A percentile compares a stretch with the other conserved stretches of the same genome.
Conservation (phyloP, 2,329 filamentous ascomycete genomes). For the Pseudogymnoascus sp. region DNA sequence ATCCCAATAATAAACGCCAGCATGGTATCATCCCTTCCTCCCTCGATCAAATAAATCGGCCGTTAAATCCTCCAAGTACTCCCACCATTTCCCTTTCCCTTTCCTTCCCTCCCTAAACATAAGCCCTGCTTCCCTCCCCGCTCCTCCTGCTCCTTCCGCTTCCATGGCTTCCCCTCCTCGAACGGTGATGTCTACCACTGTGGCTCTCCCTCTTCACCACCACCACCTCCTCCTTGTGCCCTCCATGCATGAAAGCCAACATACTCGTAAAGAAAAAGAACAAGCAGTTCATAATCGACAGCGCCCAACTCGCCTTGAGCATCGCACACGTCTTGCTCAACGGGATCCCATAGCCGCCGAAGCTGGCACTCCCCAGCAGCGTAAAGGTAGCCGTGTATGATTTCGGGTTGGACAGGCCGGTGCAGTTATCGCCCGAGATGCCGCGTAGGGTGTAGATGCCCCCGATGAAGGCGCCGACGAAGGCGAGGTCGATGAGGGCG, state of each 20-base stretch:
- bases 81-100: background rate
- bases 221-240: constrained; percentile 22
- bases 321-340: constrained; percentile 76
- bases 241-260: constrained; percentile 45
- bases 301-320: constrained; percentile 84
- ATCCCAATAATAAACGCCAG: background rate
- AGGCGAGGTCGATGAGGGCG: constrained; percentile 49
- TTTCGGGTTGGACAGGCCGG: constrained; percentile 38
- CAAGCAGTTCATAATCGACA: constrained; percentile 79
- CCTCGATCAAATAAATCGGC: background rate
- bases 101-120: constrained; percentile 20
- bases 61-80: background rate
- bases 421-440: constrained; percentile 59
- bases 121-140: constrained; percentile 23
- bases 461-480: constrained; percentile 57
- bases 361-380: constrained; percentile 47
- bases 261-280: constrained; percentile 73
- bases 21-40: background rate
- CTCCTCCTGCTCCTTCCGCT: constrained; percentile 23
- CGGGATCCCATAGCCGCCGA: constrained; percentile 43
- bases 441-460: constrained; percentile 51
- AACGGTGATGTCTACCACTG: constrained; percentile 20
- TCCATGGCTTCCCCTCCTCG: constrained; percentile 24
- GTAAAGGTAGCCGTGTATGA: constrained; percentile 53
- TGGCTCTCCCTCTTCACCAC: constrained; percentile 21